Evolutionary conservation across 768 basidiomycete genomes (phyloP).

Genomic region (Lactifluus pinguis): DNA sequence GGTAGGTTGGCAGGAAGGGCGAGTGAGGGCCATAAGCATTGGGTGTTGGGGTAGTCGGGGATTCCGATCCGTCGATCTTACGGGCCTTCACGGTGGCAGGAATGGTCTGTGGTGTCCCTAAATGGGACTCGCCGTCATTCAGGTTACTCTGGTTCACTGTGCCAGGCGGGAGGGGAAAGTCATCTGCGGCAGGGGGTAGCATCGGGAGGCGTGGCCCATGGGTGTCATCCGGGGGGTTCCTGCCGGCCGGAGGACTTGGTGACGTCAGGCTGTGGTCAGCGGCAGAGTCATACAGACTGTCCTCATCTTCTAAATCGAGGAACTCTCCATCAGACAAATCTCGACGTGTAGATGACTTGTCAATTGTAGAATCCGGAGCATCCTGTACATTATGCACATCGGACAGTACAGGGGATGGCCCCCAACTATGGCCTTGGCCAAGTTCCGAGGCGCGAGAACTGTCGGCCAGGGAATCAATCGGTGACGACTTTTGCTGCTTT

Average conservation of each 20-base stretch:
- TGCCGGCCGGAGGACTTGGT: constrained; percentile 7
- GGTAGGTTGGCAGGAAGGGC: constrained; percentile 12
- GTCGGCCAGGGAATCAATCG: constrained; percentile 53
- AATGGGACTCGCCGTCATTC: constrained; percentile 3
- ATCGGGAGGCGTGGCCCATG: background rate
- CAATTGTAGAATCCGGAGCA: constrained; percentile 12
- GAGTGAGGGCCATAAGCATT: constrained; percentile 11
- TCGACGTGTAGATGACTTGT: constrained; percentile 17
- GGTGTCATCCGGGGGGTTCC: constrained; percentile 18
- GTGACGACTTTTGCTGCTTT: constrained; percentile 57
- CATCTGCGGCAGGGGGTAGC: constrained; percentile 15
- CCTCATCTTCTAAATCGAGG: constrained; percentile 51
- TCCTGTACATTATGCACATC: background rate
- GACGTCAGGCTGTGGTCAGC: constrained; percentile 30
- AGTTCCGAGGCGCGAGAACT: constrained; percentile 35
- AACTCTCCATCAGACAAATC: constrained; percentile 41
- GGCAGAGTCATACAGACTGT: constrained; percentile 32
- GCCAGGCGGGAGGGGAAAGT: constrained; percentile 19
- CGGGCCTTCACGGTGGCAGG: background rate
- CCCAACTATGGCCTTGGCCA: background rate
- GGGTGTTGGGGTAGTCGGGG: constrained; percentile 17
- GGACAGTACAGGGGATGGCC: constrained; percentile 5
- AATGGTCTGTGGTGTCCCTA: background rate
- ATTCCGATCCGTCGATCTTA: constrained; percentile 19
- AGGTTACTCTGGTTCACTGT: background rate